Conservation (phyloP, 139 green algal species). For the Haematococcus lacustris region DNA sequence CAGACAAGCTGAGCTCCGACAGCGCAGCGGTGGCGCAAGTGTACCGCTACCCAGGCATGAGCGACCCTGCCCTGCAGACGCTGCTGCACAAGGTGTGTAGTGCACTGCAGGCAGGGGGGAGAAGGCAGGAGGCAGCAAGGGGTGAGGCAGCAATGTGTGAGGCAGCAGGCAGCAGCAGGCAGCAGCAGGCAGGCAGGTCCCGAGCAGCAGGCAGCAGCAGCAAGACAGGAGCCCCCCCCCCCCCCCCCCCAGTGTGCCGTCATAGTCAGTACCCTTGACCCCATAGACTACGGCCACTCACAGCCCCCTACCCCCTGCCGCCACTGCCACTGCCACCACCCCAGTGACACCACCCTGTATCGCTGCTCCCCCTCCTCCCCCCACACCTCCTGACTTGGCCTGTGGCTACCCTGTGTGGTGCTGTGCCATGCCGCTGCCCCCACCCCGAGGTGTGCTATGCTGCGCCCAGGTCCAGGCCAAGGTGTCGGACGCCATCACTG, state of each 20-base stretch:
- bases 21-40: conserved; percentile 66
- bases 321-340: background rate
- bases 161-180: too few species aligned
- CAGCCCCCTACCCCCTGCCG: background rate
- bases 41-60: conserved; percentile 73
- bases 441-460: background rate
- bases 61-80: conserved; percentile 47
- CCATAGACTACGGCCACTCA: too few species aligned
- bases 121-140: too few species aligned
- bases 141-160: too few species aligned
- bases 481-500: conserved; percentile 49
- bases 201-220: background rate
- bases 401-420: background rate
- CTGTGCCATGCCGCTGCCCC: background rate
- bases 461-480: conserved; percentile 69
- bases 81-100: conserved; percentile 59
- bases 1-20: background rate
- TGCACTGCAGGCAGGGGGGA: too few species aligned
- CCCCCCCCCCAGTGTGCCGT: background rate
- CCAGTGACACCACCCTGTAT: background rate
- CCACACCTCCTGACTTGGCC: background rate
- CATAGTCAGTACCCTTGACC: background rate
- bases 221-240: background rate
- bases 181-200: background rate
- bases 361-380: background rate